phyloP scores from a whole-genome alignment of 257 asterid genomes.

The Cordia subcordata region DNA sequence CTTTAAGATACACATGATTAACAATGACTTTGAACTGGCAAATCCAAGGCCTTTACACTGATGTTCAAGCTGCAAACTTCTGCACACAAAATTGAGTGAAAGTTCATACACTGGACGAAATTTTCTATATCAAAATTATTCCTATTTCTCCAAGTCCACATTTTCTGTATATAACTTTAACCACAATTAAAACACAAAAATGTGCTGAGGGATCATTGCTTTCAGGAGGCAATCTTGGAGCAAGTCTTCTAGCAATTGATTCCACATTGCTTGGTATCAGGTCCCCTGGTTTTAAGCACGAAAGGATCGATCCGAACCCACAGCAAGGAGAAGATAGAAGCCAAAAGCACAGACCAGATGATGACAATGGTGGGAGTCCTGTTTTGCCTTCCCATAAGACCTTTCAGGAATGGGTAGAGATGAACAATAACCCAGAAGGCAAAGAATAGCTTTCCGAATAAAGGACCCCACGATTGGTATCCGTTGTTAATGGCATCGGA shows the following conservation, averaged over 20 bases:
- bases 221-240: not conserved
- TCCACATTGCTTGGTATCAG: constrained; percentile 6
- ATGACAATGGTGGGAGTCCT: constrained; percentile 9
- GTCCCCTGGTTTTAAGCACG: not conserved
- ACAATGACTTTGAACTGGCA: no score
- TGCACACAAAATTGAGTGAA: no score
- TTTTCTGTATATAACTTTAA: not conserved
- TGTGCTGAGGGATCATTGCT: not conserved
- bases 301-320: constrained; percentile 7
- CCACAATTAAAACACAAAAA: not conserved
- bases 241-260: not conserved
- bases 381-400: constrained; percentile 10
- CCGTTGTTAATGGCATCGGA: constrained; percentile 90
- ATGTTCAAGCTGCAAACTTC: no score
- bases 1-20: no score
- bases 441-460: constrained; percentile 88
- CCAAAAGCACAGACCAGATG: constrained; percentile 6
- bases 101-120: no score
- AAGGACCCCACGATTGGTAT: constrained; percentile 84
- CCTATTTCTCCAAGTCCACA: not conserved
- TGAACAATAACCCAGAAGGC: constrained; percentile 93
- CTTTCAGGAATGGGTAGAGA: constrained; percentile 48
- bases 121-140: no score
- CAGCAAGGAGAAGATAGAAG: constrained; percentile 6
- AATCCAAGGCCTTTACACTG: no score